Percentiles rank a stretch among this genome's conserved stretches.
These are phyloP conservation scores for Aspergillus luchuensis DNA, from an alignment of 2,329 filamentous ascomycete species.

Conservation along the genomic window DNA sequence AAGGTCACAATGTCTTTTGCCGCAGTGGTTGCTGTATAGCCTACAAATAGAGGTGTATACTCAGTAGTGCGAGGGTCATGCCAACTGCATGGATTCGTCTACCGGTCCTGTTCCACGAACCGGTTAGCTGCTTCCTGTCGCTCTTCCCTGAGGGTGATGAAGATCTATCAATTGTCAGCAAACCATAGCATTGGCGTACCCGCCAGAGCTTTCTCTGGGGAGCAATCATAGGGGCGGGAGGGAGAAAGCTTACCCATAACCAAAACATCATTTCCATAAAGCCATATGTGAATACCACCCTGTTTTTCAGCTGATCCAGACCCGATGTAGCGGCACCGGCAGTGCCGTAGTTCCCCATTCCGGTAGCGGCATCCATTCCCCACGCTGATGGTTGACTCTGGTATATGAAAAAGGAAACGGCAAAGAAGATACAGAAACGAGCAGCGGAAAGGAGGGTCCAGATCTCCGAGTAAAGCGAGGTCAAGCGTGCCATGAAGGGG, in stretches of 20 bases:
- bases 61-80: not conserved
- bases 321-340: constrained; percentile 25
- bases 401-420: constrained; percentile 43
- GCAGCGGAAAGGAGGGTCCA: constrained; percentile 39
- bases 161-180: constrained; percentile 30
- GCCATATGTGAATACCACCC: constrained; percentile 79
- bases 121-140: constrained; percentile 33
- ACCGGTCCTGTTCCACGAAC: constrained; percentile 25
- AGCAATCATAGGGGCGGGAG: not conserved
- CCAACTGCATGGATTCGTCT: not conserved
- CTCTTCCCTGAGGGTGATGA: constrained; percentile 40
- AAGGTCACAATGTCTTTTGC: not conserved
- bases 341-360: constrained; percentile 23
- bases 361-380: constrained; percentile 19
- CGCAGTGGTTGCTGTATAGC: not conserved
- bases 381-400: constrained; percentile 33
- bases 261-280: constrained; percentile 82
- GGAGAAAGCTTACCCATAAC: constrained; percentile 69
- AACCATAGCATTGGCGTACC: not conserved
- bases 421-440: constrained; percentile 41
- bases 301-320: constrained; percentile 75
- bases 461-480: constrained; percentile 42
- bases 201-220: not conserved
- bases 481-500: constrained; percentile 28
- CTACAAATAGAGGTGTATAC: not conserved